Percentiles rank a stretch among this genome's conserved stretches.
These are phyloP conservation scores for Darksidea phi DNA, from an alignment of 495 filamentous ascomycete species.

Conservation along the genomic window DNA sequence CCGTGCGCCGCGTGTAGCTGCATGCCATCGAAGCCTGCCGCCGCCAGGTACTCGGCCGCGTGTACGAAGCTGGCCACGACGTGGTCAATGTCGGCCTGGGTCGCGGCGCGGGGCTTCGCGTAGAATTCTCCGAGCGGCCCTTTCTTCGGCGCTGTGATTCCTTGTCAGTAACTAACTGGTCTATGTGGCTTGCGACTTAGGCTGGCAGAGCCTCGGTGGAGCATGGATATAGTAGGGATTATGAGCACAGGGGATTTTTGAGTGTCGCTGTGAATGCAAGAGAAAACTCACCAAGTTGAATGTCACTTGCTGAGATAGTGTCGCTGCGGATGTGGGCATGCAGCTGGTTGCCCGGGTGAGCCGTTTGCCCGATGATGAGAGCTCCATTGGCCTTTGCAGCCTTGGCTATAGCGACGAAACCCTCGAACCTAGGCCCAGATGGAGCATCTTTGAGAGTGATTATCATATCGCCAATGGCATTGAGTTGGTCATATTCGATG, in stretches of 20 bases:
- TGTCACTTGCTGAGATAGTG: background rate
- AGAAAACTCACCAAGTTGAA: background rate
- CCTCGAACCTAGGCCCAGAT: background rate
- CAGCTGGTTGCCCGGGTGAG: background rate
- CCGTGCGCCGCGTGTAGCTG: slow-evolving; percentile 56
- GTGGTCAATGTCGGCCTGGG: slow-evolving; percentile 50
- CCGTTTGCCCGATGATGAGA: background rate
- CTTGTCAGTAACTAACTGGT: background rate
- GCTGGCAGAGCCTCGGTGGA: background rate
- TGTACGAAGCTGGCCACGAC: slow-evolving; percentile 56
- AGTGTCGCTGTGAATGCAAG: background rate
- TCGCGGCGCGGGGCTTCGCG: slow-evolving; percentile 52
- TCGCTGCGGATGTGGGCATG: background rate
- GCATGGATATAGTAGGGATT: background rate
- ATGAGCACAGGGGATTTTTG: background rate
- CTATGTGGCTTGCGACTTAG: background rate
- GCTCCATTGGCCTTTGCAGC: background rate
- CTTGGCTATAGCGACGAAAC: background rate
- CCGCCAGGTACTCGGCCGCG: slow-evolving; percentile 56
- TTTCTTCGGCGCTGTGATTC: background rate
- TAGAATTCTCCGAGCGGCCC: background rate
- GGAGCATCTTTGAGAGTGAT: background rate
- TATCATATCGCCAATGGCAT: background rate
- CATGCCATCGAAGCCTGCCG: slow-evolving; percentile 60
- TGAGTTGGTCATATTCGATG: background rate